Evolutionary conservation across 192 early-diverging fungal species (phyloP).

Genomic region (Backusella mclennaniae): DNA sequence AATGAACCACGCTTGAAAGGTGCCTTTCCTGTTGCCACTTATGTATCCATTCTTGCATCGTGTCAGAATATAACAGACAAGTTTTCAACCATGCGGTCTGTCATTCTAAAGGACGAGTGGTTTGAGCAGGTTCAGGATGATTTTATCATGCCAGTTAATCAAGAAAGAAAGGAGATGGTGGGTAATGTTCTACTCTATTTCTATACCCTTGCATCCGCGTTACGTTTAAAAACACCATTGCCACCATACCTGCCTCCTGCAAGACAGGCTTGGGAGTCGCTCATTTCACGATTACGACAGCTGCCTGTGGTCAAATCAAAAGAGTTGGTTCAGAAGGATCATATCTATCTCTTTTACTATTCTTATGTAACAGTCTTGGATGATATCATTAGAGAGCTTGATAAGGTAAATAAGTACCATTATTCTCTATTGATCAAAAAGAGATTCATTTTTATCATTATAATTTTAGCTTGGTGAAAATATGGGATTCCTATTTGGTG

Average conservation of each 20-base stretch:
- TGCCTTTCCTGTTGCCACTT: slow-evolving; percentile 65
- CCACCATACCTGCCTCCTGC: slow-evolving; percentile 78
- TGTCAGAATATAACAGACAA: slow-evolving; percentile 79
- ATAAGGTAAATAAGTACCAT: slow-evolving; percentile 35
- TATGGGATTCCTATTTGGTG: slow-evolving; percentile 33
- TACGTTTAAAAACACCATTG: slow-evolving; percentile 79
- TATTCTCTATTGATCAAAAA: too few species aligned
- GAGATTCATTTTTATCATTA: neutral
- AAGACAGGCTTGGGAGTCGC: slow-evolving; percentile 53
- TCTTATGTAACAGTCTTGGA: slow-evolving; percentile 75
- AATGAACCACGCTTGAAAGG: slow-evolving; percentile 86
- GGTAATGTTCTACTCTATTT: slow-evolving; percentile 72
- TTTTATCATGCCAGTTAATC: slow-evolving; percentile 60
- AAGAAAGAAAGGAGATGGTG: slow-evolving; percentile 65
- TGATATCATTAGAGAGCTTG: slow-evolving; percentile 77
- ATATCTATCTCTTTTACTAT: slow-evolving; percentile 79
- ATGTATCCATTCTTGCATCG: slow-evolving; percentile 62
- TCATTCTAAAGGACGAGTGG: slow-evolving; percentile 60
- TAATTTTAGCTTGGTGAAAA: slow-evolving; percentile 27
- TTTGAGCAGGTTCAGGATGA: slow-evolving; percentile 49
- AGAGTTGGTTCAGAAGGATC: slow-evolving; percentile 46
- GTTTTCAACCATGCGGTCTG: slow-evolving; percentile 71
- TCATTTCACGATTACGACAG: slow-evolving; percentile 63
- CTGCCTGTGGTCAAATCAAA: slow-evolving; percentile 49
- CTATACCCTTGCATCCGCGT: slow-evolving; percentile 79